Base-by-base conservation (phyloP, 495 filamentous ascomycete genomes). In the Lophiostoma macrostomum region DNA sequence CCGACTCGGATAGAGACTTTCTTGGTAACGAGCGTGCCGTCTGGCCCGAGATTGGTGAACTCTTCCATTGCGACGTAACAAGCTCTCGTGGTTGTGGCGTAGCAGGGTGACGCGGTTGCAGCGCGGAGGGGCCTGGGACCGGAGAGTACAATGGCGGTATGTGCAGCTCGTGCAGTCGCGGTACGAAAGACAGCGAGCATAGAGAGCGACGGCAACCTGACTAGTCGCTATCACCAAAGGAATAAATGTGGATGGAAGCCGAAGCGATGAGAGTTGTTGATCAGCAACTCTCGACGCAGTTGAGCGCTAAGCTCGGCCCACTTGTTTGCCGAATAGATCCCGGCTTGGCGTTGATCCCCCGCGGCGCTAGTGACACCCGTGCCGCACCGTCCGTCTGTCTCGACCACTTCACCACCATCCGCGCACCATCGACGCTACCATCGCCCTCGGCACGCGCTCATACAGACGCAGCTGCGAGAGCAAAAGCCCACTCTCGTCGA, bases 1-100 rank as follows among this genome's bases (percentile, higher is more conserved):
- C 50, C 28, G 18, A 53, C 39, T 44, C 28, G 16, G 29, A 53
- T 53, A 43, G 37, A 53, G 37, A 53, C 38, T 44, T 53, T 31
- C 13, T 44, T 53, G 0, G 39, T 53, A 20, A 44, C 50, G 11
- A 53, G 28, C 6, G 38, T 36, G 37, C 38, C 28, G 38, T 53
- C 50, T 25, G 39, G 38, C 14, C 18, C 24, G 12, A 43, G 39
- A 27, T 53, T 34, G 12, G 39, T 53, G 50, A 53, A 53, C 37
- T 53, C 50, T 3, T n/a, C 50, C 25, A 29, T 53, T 40, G 50
- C 39, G 37, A n/a, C n/a, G 38, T 53, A 40, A 44, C 14, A 43
- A 44, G 38, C 39, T 36, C 38, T 42, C 50, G 50, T 27, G 36
- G 50, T 40, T 50, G 47, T 23, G 20, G 34, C 47, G 34, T 27